Conservation (phyloP, 176 grass and related monocot genomes). For the Aechmea fasciata region DNA sequence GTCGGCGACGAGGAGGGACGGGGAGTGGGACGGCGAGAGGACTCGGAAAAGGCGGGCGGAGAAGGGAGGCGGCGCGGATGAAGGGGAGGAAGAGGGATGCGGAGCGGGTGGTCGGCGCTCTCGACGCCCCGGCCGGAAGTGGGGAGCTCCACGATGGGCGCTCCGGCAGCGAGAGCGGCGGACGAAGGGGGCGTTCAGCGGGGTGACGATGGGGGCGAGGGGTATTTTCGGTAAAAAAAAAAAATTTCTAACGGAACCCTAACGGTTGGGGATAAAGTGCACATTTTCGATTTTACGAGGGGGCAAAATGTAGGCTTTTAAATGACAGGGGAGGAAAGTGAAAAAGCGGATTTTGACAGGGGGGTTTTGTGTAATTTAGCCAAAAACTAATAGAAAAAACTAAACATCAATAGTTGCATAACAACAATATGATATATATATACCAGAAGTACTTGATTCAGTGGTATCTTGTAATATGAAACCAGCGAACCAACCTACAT, state of each 20-base stretch:
- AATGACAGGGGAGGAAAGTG: no score
- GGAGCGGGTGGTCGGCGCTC: constrained; percentile 38
- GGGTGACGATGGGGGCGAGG: no score
- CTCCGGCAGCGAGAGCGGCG: constrained; percentile 7
- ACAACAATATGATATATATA: no score
- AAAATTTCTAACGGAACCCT: no score
- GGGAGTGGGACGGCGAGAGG: constrained; percentile 5
- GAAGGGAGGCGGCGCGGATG: not conserved
- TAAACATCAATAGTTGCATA: not conserved
- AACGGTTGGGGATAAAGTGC: no score
- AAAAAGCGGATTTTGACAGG: no score
- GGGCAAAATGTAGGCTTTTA: no score
- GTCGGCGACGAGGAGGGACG: constrained; percentile 43
- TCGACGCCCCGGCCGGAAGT: constrained; percentile 17
- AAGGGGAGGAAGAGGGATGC: constrained; percentile 17
- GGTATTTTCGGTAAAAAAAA: no score
- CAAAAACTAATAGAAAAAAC: not conserved
- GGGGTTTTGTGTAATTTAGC: no score
- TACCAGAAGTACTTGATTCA: constrained; percentile 81
- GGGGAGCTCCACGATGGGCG: constrained; percentile 32
- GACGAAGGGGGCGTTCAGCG: constrained; percentile 39
- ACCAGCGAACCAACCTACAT: no score
- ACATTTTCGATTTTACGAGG: no score
- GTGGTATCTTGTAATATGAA: constrained; percentile 74
- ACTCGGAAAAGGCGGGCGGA: constrained; percentile 21